Base-by-base conservation (phyloP, 148 eudicot species). In the Rhododendron ferrugineum region DNA sequence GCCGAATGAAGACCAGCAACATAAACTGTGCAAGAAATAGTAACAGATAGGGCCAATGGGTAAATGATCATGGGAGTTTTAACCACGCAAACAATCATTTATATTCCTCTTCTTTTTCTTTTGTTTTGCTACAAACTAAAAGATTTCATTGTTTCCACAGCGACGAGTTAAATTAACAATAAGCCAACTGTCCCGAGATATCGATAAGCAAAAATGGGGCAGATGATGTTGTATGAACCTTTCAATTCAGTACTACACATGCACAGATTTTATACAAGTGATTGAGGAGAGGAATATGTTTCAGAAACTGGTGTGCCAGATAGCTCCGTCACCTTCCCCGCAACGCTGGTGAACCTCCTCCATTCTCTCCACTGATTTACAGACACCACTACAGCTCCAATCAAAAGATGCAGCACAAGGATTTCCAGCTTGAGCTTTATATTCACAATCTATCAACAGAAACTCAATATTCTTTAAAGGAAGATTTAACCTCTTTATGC, bases 331-430 rank as follows among this genome's bases (percentile, higher is more conserved):
- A 40, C 93, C 94, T 86, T 93, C 96, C 42, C 96, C 94, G 68
- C 94, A 92, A 2, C 91, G 90, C 88, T 88, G 89, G 86, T 93
- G 96, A 72, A 93, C 89, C 81, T 91, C 91, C 56, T 85, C 83
- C 92, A 93, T 92, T 85, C 91, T 90, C 80, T 92, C 96, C 23
- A 85, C 92, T 0, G 94, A 91, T 77, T 87, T 91, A 89, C 96
- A 93, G n/a, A 93, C 64, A 1, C 96, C 96, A 77, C 96, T 93
- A 84, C 96, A 93, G 79, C 90, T 92, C 96, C 96, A 92, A 83
- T 93, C 94, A 34, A 93, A 93, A 32, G 96, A 93, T 76, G 96
- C 96, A 56, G 89, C 93, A 72, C 96, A 93, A 14, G 91, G 88
- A 74, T 92, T 92, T 23, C 96, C 96, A 3, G 92, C 93, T 86